These are phyloP conservation scores for Alternaria angustiovoidea DNA, from an alignment of 2,329 filamentous ascomycete genomes.

Conservation along the genomic window DNA sequence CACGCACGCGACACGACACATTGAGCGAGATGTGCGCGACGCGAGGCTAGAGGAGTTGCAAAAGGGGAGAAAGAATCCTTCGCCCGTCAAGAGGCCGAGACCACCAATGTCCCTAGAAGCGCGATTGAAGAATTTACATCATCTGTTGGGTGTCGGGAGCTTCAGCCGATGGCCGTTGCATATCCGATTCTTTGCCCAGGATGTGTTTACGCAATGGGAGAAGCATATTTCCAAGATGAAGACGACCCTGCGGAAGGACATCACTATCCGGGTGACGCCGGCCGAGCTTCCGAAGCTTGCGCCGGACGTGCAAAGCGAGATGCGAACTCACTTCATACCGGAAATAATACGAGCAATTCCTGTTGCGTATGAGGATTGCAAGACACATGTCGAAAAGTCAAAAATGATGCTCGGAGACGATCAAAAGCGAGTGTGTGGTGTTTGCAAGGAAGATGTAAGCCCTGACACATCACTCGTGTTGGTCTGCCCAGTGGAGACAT, in stretches of 20 bases:
- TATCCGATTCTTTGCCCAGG: conserved; percentile 77
- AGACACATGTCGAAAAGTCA: conserved; percentile 62
- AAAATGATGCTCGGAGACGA: conserved; percentile 36
- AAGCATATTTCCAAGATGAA: conserved; percentile 51
- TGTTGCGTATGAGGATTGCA: conserved; percentile 61
- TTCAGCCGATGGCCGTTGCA: conserved; percentile 85
- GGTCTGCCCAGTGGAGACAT: conserved; percentile 61
- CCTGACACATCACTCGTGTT: conserved; percentile 54
- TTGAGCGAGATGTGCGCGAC: conserved; percentile 59
- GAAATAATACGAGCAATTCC: conserved; percentile 55
- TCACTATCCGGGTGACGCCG: conserved; percentile 42
- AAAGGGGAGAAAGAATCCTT: conserved; percentile 35
- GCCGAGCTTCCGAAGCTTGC: conserved; percentile 35
- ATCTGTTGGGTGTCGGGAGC: conserved; percentile 79
- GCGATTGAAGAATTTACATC: conserved; percentile 79
- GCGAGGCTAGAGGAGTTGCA: conserved; percentile 47
- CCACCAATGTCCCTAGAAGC: conserved; percentile 70
- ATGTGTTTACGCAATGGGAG: conserved; percentile 76
- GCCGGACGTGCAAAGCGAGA: conserved; percentile 28
- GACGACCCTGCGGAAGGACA: conserved; percentile 34
- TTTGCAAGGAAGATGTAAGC: conserved; percentile 58
- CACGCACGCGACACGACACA: conserved; percentile 80
- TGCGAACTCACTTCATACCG: conserved; percentile 37
- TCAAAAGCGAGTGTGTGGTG: conserved; percentile 50
- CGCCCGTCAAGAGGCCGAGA: conserved; percentile 53